Percentiles rank a stretch among this genome's conserved stretches.
These are phyloP conservation scores for Cinchona pubescens DNA, from an alignment of 257 asterid genomes.

Conservation along the genomic window DNA sequence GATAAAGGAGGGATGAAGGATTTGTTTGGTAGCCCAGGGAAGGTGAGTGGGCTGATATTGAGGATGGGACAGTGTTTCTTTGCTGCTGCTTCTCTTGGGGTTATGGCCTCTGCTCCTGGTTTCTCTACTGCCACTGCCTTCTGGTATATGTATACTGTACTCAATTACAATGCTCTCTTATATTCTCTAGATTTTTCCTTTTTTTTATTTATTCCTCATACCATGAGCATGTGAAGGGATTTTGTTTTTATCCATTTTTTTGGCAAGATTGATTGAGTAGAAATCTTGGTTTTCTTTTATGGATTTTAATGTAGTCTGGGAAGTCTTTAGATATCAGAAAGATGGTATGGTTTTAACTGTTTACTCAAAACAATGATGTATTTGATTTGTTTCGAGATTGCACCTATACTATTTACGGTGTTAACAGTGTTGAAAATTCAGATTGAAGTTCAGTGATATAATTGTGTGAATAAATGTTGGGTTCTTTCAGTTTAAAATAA, in stretches of 20 bases:
- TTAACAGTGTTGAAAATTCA: conserved; percentile 1
- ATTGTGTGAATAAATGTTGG: background rate
- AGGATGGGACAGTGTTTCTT: conserved; percentile 68
- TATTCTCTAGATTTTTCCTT: background rate
- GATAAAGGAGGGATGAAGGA: conserved; percentile 56
- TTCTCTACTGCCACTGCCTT: conserved; percentile 76
- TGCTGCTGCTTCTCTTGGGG: conserved; percentile 54
- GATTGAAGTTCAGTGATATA: background rate
- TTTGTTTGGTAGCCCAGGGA: conserved; percentile 86
- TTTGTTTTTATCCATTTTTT: background rate
- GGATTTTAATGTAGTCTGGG: background rate
- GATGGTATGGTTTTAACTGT: background rate
- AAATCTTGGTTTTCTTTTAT: background rate
- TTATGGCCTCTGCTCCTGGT: conserved; percentile 85
- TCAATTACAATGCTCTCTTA: background rate
- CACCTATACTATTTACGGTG: background rate
- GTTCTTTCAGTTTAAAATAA: background rate
- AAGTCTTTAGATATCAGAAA: background rate
- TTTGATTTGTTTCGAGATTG: background rate
- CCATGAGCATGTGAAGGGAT: background rate
- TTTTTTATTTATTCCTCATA: background rate
- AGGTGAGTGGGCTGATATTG: conserved; percentile 60
- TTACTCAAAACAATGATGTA: background rate
- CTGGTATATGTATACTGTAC: conserved; percentile 42
- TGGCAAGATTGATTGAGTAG: background rate